Evolutionary conservation across 345 rosid species (phyloP).

Genomic region (Pelargonium nanum): DNA sequence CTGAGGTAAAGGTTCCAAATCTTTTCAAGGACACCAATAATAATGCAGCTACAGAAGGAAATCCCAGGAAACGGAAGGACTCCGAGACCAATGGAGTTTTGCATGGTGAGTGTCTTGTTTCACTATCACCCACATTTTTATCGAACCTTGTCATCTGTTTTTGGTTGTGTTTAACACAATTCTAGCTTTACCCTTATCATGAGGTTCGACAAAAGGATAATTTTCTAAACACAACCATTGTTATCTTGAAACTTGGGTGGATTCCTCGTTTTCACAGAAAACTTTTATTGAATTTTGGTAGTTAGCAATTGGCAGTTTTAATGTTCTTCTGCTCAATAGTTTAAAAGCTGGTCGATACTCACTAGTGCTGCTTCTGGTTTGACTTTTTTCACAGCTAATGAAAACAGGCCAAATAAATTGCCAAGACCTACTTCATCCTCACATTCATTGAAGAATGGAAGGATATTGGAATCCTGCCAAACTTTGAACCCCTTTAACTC

Average conservation of each 20-base stretch:
- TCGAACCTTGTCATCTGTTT: too few species aligned
- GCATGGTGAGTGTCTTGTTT: slow-evolving; percentile 43
- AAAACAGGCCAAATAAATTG: slow-evolving; percentile 33
- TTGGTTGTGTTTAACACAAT: background rate
- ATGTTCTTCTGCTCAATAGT: background rate
- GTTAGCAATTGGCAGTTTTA: background rate
- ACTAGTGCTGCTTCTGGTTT: background rate
- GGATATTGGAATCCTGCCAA: slow-evolving; percentile 21
- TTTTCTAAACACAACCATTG: background rate
- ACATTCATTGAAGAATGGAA: slow-evolving; percentile 34
- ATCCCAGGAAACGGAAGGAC: slow-evolving; percentile 49
- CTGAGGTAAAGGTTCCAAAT: slow-evolving; percentile 12
- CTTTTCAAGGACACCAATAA: slow-evolving; percentile 17
- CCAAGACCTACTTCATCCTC: slow-evolving; percentile 23
- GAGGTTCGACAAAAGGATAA: background rate
- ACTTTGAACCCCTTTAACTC: slow-evolving; percentile 16
- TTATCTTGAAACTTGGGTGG: background rate
- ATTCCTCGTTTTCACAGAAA: background rate
- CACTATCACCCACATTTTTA: background rate
- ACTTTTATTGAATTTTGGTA: background rate
- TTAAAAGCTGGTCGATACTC: too few species aligned
- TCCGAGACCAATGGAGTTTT: slow-evolving; percentile 45
- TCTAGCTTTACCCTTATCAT: background rate
- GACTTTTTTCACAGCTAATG: slow-evolving; percentile 33
- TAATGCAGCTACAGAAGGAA: slow-evolving; percentile 22